Percentiles rank a stretch among this genome's conserved stretches.
phyloP scores from a whole-genome alignment of 1,139 yeast genomes.

The Candida sp. region DNA sequence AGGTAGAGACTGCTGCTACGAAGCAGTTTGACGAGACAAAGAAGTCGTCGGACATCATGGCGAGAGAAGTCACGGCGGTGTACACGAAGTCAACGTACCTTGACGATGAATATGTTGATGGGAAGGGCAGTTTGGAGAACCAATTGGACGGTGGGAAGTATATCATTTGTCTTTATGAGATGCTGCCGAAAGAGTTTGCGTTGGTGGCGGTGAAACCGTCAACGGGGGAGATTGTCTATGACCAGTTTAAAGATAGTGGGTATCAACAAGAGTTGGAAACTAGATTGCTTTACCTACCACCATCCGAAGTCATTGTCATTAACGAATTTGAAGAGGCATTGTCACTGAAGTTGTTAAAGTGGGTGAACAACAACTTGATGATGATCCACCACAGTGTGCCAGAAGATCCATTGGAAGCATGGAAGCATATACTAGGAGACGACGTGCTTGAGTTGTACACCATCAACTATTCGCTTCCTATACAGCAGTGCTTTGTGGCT shows the following conservation, averaged over 20 bases:
- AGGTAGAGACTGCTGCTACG: slow-evolving; percentile 79
- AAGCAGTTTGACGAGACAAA: slow-evolving; percentile 52
- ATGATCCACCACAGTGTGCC: slow-evolving; percentile 13
- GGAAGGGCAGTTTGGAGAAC: slow-evolving; percentile 10
- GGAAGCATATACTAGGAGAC: slow-evolving; percentile 1
- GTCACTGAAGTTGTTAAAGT: slow-evolving; percentile 25
- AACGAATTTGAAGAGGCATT: slow-evolving; percentile 30
- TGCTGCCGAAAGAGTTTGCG: slow-evolving; percentile 25
- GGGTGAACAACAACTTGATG: slow-evolving; percentile 18
- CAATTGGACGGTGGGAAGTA: slow-evolving; percentile 29
- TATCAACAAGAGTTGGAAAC: slow-evolving; percentile 70
- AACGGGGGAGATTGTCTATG: slow-evolving; percentile 80
- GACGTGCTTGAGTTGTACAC: slow-evolving; percentile 27
- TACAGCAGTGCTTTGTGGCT: slow-evolving; percentile 51
- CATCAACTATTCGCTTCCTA: slow-evolving; percentile 21
- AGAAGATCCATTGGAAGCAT: neutral
- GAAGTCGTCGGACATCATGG: slow-evolving; percentile 55
- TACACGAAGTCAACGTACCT: slow-evolving; percentile 88
- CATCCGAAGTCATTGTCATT: slow-evolving; percentile 68
- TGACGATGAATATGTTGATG: slow-evolving; percentile 52
- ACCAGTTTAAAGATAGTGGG: slow-evolving; percentile 61
- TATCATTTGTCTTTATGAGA: slow-evolving; percentile 32
- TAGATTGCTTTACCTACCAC: slow-evolving; percentile 71
- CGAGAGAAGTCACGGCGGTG: slow-evolving; percentile 69
- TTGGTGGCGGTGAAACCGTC: slow-evolving; percentile 75